Evolutionary conservation across 306 rosid species (phyloP), one percentile per base, ranked within the genome.

Genomic region (Boehmeria nivea): DNA sequence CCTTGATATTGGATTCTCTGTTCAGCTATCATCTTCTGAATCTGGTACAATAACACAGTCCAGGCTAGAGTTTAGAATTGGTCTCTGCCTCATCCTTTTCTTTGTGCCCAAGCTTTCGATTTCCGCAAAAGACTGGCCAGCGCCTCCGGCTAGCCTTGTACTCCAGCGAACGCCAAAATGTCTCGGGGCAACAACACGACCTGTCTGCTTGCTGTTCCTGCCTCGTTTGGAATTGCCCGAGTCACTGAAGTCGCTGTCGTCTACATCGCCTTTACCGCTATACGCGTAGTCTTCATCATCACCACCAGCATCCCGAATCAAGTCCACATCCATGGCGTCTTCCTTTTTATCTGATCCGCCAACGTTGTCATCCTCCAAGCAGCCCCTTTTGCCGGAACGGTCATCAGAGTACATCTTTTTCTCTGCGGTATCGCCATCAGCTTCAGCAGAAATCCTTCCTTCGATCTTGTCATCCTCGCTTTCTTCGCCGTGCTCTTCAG

Each of bases 81-180:
- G 95, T 70, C 94, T 86, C 47, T 90, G 95, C 64, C 95, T 80
- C 66, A 73, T 21, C 80, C 74, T 78, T 26, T 75, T 83, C 74
- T 90, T 86, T 34, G 87, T 46, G 44, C 72, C 54, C 47, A 78
- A 56, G 57, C 78, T 77, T 71, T 78, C 64, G 65, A 68, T 78
- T 68, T 76, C 81, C 28, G 66, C 39, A 7, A 59, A 28, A 34
- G 67, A 27, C 25, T 81, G 72, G 65, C 60, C 65, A 43, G 54
- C 28, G 37, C 57, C 78, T 64, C 78, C 81, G 8, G 84, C 79
- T 12, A 68, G 44, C 63, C 87, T 74, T 65, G 19, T 43, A 46
- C 84, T 77, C 42, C 70, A 60, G 23, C 82, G 81, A 17, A 39
- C 47, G 31, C 81, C 87, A 47, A 37, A 48, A 17, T 72, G 64